phyloP scores from a whole-genome alignment of 345 rosid species.

The Bruguiera parviflora region DNA sequence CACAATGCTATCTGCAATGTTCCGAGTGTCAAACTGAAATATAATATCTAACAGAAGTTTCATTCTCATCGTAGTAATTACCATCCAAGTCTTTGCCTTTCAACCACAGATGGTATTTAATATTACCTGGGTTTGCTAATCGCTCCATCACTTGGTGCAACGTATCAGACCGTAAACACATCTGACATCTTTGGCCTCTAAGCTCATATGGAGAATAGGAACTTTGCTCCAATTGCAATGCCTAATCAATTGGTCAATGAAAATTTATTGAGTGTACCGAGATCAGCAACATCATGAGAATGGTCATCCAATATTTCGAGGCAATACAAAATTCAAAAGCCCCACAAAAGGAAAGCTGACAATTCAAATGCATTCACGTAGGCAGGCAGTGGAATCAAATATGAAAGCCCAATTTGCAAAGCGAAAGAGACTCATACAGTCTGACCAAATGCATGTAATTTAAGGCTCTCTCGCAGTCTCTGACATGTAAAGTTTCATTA shows the following conservation, averaged over 20 bases:
- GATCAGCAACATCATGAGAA: neutral
- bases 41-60: no score
- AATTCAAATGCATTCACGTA: no score
- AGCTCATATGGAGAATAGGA: conserved; percentile 18
- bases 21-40: no score
- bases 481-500: no score
- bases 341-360: neutral
- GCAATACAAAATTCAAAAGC: neutral
- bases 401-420: no score
- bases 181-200: conserved; percentile 31
- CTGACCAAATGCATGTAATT: no score
- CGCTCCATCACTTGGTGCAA: conserved; percentile 35
- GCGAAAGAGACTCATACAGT: no score
- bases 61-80: no score
- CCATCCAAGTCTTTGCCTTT: no score
- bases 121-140: conserved; percentile 28
- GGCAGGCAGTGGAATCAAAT: no score
- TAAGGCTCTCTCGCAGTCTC: no score
- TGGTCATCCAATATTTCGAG: neutral
- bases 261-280: neutral
- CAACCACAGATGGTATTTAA: neutral
- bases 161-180: conserved; percentile 32
- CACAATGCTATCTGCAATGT: no score
- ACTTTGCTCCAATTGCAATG: conserved; percentile 34
- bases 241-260: conserved; percentile 10